A percentile compares a stretch with the other conserved stretches of the same genome.
Evolutionary conservation across 2,329 filamentous ascomycete genomes (phyloP).

Genomic region (Curvularia spicifera): DNA sequence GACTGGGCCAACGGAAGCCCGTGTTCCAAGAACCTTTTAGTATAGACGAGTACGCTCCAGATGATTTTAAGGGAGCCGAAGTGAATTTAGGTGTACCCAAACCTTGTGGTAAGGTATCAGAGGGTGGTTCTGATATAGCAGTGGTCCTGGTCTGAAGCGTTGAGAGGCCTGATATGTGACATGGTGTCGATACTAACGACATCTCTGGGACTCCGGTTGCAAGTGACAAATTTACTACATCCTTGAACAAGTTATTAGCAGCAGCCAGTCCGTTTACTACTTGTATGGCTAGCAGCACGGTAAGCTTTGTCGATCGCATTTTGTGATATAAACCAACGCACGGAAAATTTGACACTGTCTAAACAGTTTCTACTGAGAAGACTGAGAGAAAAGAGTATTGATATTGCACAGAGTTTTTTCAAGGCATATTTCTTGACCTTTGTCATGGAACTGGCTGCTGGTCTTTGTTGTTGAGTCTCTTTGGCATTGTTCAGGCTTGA

Average conservation of each 20-base stretch:
- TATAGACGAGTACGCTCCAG: background rate
- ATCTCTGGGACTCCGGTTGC: background rate
- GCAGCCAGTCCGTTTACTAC: background rate
- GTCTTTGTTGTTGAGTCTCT: background rate
- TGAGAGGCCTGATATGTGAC: background rate
- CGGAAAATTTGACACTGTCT: background rate
- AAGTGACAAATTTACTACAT: background rate
- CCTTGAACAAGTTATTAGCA: no score
- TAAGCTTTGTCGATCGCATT: background rate
- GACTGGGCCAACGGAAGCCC: background rate
- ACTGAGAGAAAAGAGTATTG: no score
- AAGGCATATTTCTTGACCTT: background rate
- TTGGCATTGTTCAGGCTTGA: background rate
- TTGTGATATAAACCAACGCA: background rate
- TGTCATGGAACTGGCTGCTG: background rate
- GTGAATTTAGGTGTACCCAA: background rate
- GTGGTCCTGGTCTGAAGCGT: background rate
- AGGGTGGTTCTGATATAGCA: background rate
- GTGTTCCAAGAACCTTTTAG: background rate
- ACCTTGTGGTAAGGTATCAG: background rate
- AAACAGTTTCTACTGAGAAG: background rate
- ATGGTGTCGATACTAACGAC: background rate
- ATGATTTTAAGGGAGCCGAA: background rate
- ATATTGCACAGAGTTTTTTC: background rate
- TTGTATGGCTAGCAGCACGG: background rate